Evolutionary conservation across 1,284 basidiomycete species (phyloP), one percentile per base, ranked within the genome.

Genomic region (Peniophora sp.): DNA sequence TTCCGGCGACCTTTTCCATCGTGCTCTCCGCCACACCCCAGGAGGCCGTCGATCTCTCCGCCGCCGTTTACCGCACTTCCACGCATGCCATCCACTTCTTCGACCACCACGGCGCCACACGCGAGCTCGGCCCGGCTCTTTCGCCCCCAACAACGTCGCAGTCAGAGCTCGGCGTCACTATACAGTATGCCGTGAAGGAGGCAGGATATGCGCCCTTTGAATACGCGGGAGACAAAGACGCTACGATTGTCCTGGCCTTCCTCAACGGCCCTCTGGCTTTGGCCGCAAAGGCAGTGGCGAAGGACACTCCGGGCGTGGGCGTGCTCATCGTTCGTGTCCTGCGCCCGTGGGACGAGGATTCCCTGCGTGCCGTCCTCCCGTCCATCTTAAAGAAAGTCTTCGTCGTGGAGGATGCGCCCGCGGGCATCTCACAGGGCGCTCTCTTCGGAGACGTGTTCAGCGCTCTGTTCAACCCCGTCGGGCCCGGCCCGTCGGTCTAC

Each of bases 1-100:
- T 91, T n/a, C 82, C 85, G 1, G 76, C 85, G 46, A 76, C 79
- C 53, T 76, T 90, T 58, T 76, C 83, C n/a, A 74, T 96, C 47
- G 68, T 94, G 45, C 75, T 94, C 54, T 95, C 92, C 18, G 81
- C 90, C 8, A 84, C 85, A 2, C 81, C 90, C 0, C 84, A 88
- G 56, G 88, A 93, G 64, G 75, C 86, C 9, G 76, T 85, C 39
- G 85, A 90, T 57, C 79, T 91, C 52, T 78, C 89, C 1, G 60
- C 74, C 15, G 70, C 90, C 42, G 74, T 87, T 3, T 90, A 90
- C 69, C 71, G 70, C 51, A 66, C 87, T 48, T 71, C 74, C 24
- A 74, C 70, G 35, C 89, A 92, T 67, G 79, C 86, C 51, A 75
- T 87, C 52, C 88, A 90, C 63, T 67, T 92, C 36, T 91, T 92